Evolutionary conservation across 2,329 filamentous ascomycete genomes (phyloP).

Genomic region (Fusarium pseudoanthophilum): DNA sequence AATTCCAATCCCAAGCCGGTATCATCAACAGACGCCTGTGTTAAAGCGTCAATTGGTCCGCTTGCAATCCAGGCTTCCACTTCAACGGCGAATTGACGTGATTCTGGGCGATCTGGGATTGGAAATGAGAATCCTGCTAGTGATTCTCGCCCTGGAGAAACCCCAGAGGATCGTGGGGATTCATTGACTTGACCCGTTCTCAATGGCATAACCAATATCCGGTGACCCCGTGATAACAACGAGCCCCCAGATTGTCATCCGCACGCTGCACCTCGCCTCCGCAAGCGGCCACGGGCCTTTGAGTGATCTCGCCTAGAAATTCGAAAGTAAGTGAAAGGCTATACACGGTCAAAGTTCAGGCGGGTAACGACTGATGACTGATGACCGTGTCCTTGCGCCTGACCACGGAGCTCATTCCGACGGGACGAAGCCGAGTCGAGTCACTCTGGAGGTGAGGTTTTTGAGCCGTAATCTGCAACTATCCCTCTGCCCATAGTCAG

Average conservation of each 20-base stretch:
- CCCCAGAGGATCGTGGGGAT: constrained; percentile 26
- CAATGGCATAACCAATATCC: constrained; percentile 28
- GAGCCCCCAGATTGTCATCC: constrained; percentile 44
- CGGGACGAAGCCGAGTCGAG: constrained; percentile 34
- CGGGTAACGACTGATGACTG: constrained; percentile 41
- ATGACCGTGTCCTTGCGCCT: constrained; percentile 38
- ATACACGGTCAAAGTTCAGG: constrained; percentile 21
- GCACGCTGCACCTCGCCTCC: constrained; percentile 44
- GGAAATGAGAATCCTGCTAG: constrained; percentile 35
- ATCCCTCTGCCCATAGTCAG: constrained; percentile 16
- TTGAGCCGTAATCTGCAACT: constrained; percentile 16
- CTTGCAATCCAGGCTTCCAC: constrained; percentile 26
- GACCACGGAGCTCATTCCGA: constrained; percentile 33
- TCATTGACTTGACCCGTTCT: constrained; percentile 31
- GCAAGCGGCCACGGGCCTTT: constrained; percentile 38
- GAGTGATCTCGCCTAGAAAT: constrained; percentile 30
- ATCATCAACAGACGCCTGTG: constrained; percentile 15
- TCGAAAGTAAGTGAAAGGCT: not conserved
- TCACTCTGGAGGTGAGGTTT: constrained; percentile 3
- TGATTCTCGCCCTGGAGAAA: constrained; percentile 24
- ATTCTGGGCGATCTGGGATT: constrained; percentile 31
- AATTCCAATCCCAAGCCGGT: constrained; percentile 25
- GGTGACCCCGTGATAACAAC: constrained; percentile 41
- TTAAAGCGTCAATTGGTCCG: constrained; percentile 32
- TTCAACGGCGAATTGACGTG: constrained; percentile 34